Percentiles rank a stretch among this genome's conserved stretches.
These are phyloP conservation scores for Penicillium paradoxum DNA, from an alignment of 495 filamentous ascomycete genomes.

Conservation along the genomic window DNA sequence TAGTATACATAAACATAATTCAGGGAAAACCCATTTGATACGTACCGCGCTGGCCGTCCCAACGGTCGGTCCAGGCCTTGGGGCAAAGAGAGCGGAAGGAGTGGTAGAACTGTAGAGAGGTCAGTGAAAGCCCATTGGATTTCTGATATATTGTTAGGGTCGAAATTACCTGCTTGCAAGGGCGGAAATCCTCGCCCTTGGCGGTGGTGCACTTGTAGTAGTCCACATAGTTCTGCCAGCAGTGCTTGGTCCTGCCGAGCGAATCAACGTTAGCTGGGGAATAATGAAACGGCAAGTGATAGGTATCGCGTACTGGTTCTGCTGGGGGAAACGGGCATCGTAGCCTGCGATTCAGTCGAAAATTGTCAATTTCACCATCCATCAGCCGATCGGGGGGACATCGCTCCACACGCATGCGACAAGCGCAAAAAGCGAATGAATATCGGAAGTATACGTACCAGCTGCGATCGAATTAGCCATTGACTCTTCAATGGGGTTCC, in stretches of 20 bases:
- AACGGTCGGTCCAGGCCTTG: constrained; percentile 87
- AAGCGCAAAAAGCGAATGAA: constrained; percentile 10
- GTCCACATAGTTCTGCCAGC: constrained; percentile 99
- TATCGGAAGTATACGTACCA: constrained; percentile 36
- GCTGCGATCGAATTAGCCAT: constrained; percentile 46
- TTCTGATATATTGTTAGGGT: neutral
- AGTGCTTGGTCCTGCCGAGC: constrained; percentile 62
- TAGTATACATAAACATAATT: constrained; percentile 11
- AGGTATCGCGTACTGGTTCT: constrained; percentile 67
- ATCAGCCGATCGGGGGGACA: constrained; percentile 16
- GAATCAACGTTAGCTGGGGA: constrained; percentile 9
- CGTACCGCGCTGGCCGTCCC: constrained; percentile 96
- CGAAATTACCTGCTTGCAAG: constrained; percentile 81
- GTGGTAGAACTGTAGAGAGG: constrained; percentile 69
- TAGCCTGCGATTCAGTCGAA: constrained; percentile 60
- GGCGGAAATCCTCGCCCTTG: constrained; percentile 98
- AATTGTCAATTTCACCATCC: constrained; percentile 29
- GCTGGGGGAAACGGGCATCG: constrained; percentile 98
- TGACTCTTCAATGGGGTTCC: constrained; percentile 32
- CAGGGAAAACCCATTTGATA: constrained; percentile 25
- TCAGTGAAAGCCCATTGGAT: constrained; percentile 4
- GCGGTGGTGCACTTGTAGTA: constrained; percentile 99
- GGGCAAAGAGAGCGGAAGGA: constrained; percentile 97
- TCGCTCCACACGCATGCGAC: constrained; percentile 8
- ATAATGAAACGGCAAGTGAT: neutral